Base-by-base conservation (phyloP, 2,329 filamentous ascomycete species). In the Cladophialophora psammophila region DNA sequence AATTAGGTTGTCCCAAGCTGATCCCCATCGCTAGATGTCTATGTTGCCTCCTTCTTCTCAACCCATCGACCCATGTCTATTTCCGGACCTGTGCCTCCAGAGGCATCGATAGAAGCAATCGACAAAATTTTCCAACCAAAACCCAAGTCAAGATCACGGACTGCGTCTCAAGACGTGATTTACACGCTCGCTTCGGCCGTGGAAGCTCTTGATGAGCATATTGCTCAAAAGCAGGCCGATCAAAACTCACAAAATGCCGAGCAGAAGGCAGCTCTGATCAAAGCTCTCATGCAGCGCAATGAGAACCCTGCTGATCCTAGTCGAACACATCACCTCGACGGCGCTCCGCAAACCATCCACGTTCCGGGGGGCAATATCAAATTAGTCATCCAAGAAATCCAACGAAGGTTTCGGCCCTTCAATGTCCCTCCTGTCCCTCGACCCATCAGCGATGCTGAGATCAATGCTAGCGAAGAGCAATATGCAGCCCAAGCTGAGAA, bases 1-100 rank as follows among this genome's bases (percentile, higher is more conserved):
- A 40, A 53, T 10, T 5, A 59, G 12, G 18, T 52, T n/a, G 32
- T 38, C 57, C 31, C 36, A 18, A 15, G 42, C 66, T 69, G 65
- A 70, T n/a, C 52, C 52, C 5, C 32, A 13, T 34, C 12, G 70
- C 5, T 72, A 98, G 95, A 96, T 76, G 86, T 98, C 68, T 90
- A 91, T 70, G 84, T 97, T 54, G 95, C 94, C 7, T 91, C 91
- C 67, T 98, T 99, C 85, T 98, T 98, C 84, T 96, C 94, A 70
- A 90, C 96, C 72, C 93, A 99, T 81, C 90, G 95, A 69, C 95
- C 95, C 54, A 94, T 99, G 75, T 96, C 93, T 63, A 88, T 97
- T 72, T 93, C 90, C 58, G 89, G 90, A 74, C 90, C 90, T 72
- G 90, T 97, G 76, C 95, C 91, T 64, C 88, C 87, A 73, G 83